Percentiles rank a stretch among this genome's conserved stretches.
phyloP scores from a whole-genome alignment of 345 rosid genomes.

The Hevea brasiliensis region DNA sequence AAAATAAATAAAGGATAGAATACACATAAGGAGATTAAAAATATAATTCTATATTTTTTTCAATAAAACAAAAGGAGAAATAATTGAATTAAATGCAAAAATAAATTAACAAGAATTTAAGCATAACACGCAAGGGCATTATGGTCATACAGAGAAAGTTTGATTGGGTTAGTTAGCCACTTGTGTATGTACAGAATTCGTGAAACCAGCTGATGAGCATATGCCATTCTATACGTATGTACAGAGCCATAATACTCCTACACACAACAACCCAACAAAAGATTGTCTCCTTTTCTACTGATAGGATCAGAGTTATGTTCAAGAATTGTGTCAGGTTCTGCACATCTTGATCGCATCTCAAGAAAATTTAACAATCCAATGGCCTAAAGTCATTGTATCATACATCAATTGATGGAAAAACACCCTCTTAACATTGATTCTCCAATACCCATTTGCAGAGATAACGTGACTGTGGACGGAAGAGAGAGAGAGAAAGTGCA shows the following conservation, averaged over 20 bases:
- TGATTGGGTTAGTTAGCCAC: slow-evolving; percentile 35
- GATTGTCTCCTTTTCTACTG: slow-evolving; percentile 17
- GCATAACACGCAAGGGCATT: slow-evolving; percentile 21
- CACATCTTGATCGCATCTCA: background rate
- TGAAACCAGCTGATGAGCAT: background rate
- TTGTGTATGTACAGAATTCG: slow-evolving; percentile 2
- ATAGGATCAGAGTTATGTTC: background rate
- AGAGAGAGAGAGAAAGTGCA: slow-evolving; percentile 9
- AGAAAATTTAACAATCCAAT: slow-evolving; percentile 4
- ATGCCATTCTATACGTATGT: background rate
- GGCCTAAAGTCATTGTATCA: slow-evolving; percentile 6
- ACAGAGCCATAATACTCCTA: background rate
- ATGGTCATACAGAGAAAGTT: slow-evolving; percentile 22
- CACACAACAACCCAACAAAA: background rate
- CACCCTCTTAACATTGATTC: background rate
- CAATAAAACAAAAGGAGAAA: too few species aligned
- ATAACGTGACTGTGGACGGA: background rate
- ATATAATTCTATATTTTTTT: too few species aligned
- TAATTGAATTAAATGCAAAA: background rate
- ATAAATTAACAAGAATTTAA: background rate
- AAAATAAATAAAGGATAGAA: too few species aligned
- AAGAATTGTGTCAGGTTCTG: slow-evolving; percentile 24
- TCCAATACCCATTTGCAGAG: background rate
- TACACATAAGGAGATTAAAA: too few species aligned
- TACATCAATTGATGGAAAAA: slow-evolving; percentile 1